phyloP scores from a whole-genome alignment of 129 eudicot genomes.

The Chrysanthemum lavandulifolium region DNA sequence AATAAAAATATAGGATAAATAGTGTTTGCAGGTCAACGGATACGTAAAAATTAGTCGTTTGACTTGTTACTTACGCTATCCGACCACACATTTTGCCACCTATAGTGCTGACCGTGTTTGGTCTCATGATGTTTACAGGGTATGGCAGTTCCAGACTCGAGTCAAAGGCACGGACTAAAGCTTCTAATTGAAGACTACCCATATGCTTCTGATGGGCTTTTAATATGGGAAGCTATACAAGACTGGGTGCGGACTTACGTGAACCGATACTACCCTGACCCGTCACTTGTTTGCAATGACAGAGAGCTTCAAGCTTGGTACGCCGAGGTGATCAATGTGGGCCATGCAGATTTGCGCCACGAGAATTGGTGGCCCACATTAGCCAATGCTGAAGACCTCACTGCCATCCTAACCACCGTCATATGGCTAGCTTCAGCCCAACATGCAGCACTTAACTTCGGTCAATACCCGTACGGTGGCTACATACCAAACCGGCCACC shows the following conservation, averaged over 20 bases:
- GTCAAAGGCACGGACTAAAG: slow-evolving; percentile 72
- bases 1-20: no score
- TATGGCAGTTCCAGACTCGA: slow-evolving; percentile 82
- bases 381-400: slow-evolving; percentile 54
- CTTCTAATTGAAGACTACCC: slow-evolving; percentile 86
- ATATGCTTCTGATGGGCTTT: slow-evolving; percentile 85
- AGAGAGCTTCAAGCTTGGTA: slow-evolving; percentile 94
- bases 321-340: slow-evolving; percentile 76
- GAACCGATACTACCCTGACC: slow-evolving; percentile 63
- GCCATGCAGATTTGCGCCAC: slow-evolving; percentile 72
- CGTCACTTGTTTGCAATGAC: slow-evolving; percentile 54
- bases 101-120: not conserved
- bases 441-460: slow-evolving; percentile 92
- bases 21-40: no score
- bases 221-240: slow-evolving; percentile 83
- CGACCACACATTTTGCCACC: not conserved
- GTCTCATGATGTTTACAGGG: slow-evolving; percentile 44
- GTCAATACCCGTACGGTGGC: slow-evolving; percentile 96
- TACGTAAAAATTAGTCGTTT: not conserved
- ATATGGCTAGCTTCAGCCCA: slow-evolving; percentile 95
- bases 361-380: slow-evolving; percentile 85
- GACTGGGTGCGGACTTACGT: slow-evolving; percentile 77
- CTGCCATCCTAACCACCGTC: slow-evolving; percentile 68
- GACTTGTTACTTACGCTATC: not conserved
- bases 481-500: slow-evolving; percentile 93